phyloP scores from a whole-genome alignment of 192 early-diverging fungal species.

The Backusella mclennaniae region DNA sequence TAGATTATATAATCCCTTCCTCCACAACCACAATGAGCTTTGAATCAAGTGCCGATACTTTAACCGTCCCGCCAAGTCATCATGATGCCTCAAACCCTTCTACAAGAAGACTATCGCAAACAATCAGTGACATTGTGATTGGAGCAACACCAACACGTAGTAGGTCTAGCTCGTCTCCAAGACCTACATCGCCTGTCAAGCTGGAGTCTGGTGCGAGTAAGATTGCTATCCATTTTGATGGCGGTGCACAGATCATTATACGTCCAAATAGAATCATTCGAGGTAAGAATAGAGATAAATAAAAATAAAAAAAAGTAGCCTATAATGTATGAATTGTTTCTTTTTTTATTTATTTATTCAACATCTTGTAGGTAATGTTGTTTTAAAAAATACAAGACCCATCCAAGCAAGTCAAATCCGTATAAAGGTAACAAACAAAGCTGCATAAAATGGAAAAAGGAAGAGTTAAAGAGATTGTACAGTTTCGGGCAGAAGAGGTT shows the following conservation, averaged over 20 bases:
- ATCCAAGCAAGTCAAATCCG: constrained; percentile 7
- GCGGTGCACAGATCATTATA: constrained; percentile 21
- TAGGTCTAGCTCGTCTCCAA: not conserved
- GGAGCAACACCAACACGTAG: not conserved
- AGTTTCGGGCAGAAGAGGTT: constrained; percentile 33
- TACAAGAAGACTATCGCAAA: constrained; percentile 10
- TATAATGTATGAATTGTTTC: too few species aligned
- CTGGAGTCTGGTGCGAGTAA: not conserved
- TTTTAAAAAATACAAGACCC: not conserved
- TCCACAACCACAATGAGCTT: not conserved
- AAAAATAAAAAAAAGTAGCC: not conserved
- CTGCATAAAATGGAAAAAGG: constrained; percentile 20
- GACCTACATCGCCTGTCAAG: not conserved
- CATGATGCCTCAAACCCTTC: not conserved
- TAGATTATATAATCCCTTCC: not conserved
- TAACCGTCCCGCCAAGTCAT: not conserved
- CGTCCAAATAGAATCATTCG: constrained; percentile 28
- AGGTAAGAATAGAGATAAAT: constrained; percentile 9
- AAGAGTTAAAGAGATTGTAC: not conserved
- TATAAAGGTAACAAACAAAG: constrained; percentile 10
- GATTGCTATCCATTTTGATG: constrained; percentile 14
- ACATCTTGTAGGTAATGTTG: not conserved
- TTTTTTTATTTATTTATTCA: not conserved
- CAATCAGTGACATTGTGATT: constrained; percentile 8
- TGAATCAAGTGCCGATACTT: not conserved